These are phyloP conservation scores for Coniochaeta hoffmannii DNA, from an alignment of 2,329 filamentous ascomycete species.

Conservation along the genomic window DNA sequence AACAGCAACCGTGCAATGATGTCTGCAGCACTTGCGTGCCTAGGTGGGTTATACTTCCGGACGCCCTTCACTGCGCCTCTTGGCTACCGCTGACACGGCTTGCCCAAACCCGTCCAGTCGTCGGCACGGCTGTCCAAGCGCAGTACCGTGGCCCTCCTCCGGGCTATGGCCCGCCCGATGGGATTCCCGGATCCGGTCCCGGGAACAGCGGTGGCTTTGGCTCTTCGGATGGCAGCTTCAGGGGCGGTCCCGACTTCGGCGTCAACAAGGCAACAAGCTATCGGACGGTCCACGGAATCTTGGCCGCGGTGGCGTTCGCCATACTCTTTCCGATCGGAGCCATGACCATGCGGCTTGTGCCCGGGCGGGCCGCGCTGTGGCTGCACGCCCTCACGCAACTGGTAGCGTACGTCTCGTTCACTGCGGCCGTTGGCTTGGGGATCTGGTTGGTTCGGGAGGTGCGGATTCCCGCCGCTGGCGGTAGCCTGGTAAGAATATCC, in stretches of 20 bases:
- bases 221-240: conserved; percentile 5
- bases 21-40: not conserved
- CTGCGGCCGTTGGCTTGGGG: conserved; percentile 32
- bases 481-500: conserved; percentile 22
- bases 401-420: conserved; percentile 26
- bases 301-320: conserved; percentile 32
- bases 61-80: not conserved
- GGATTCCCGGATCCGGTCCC: not conserved
- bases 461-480: conserved; percentile 19
- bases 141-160: not conserved
- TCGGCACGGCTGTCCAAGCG: not conserved
- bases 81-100: not conserved
- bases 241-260: conserved; percentile 18
- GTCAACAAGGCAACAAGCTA: conserved; percentile 18
- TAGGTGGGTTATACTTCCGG: not conserved
- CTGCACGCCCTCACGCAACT: conserved; percentile 32
- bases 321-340: conserved; percentile 36
- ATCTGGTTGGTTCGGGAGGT: conserved; percentile 30
- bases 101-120: not conserved
- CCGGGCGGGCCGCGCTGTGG: conserved; percentile 26
- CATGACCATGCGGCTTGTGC: conserved; percentile 30
- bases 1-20: not conserved
- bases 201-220: not conserved
- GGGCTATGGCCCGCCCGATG: not conserved
- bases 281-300: conserved; percentile 31